phyloP scores from a whole-genome alignment of 192 early-diverging fungal species.

The Podochytrium sp. region DNA sequence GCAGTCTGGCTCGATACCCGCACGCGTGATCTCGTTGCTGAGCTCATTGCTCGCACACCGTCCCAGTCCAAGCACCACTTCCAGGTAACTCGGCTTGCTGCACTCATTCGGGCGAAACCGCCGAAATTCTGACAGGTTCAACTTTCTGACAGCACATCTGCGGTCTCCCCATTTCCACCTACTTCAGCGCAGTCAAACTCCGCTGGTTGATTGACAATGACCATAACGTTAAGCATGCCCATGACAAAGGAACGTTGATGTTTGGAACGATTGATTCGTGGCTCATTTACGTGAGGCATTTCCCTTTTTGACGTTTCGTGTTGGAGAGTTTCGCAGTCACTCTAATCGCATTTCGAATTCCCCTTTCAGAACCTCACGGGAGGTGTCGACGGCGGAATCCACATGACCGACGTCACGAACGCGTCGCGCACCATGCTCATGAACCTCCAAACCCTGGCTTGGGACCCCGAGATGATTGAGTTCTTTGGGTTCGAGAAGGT shows the following conservation, averaged over 20 bases:
- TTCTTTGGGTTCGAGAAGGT: slow-evolving; percentile 76
- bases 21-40: slow-evolving; percentile 73
- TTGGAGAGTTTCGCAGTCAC: no score
- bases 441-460: slow-evolving; percentile 79
- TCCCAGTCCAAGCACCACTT: slow-evolving; percentile 51
- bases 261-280: slow-evolving; percentile 95
- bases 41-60: slow-evolving; percentile 59
- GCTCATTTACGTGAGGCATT: slow-evolving; percentile 78
- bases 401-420: slow-evolving; percentile 92
- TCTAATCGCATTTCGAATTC: background rate
- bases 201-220: slow-evolving; percentile 91
- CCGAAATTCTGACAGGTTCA: no score
- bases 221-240: slow-evolving; percentile 68
- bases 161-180: slow-evolving; percentile 89
- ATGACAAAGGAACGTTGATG: slow-evolving; percentile 71
- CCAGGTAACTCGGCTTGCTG: slow-evolving; percentile 37
- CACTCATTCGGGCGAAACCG: no score
- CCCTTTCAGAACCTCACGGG: slow-evolving; percentile 79
- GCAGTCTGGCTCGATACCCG: slow-evolving; percentile 89
- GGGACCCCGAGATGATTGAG: slow-evolving; percentile 71
- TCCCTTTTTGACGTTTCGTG: background rate
- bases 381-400: slow-evolving; percentile 66
- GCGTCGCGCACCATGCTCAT: slow-evolving; percentile 95
- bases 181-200: slow-evolving; percentile 91
- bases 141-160: slow-evolving; percentile 63